Evolutionary conservation across 2,329 filamentous ascomycete genomes (phyloP).

Genomic region (Penicillium brevicompactum): DNA sequence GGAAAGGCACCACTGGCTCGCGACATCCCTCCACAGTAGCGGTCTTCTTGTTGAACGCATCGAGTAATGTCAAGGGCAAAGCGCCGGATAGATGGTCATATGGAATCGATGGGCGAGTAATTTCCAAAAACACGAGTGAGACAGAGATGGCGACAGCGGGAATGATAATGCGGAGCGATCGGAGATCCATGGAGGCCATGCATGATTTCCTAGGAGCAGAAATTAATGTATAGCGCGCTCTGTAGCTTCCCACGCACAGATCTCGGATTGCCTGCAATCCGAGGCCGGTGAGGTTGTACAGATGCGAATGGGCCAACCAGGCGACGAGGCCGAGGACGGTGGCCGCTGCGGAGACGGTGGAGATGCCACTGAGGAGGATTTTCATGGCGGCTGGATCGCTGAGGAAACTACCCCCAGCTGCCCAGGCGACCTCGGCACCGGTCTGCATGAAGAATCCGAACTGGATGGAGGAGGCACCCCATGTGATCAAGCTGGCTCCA

Average conservation of each 20-base stretch:
- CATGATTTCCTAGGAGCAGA: slow-evolving; percentile 20
- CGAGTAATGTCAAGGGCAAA: slow-evolving; percentile 38
- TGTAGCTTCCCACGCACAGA: slow-evolving; percentile 14
- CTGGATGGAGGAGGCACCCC: slow-evolving; percentile 36
- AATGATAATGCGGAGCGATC: slow-evolving; percentile 21
- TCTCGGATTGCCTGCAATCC: slow-evolving; percentile 25
- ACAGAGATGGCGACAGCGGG: slow-evolving; percentile 19
- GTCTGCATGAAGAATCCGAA: slow-evolving; percentile 45
- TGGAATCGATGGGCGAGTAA: slow-evolving; percentile 35
- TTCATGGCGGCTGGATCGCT: slow-evolving; percentile 41
- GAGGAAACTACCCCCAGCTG: slow-evolving; percentile 37
- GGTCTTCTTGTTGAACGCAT: slow-evolving; percentile 29
- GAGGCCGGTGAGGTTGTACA: slow-evolving; percentile 31
- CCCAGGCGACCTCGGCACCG: slow-evolving; percentile 44
- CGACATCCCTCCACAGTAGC: slow-evolving; percentile 25
- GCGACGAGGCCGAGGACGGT: slow-evolving; percentile 30
- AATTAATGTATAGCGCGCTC: slow-evolving; percentile 22
- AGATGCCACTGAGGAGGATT: slow-evolving; percentile 39
- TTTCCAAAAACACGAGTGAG: slow-evolving; percentile 32
- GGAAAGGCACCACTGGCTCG: slow-evolving; percentile 29
- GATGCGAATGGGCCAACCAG: slow-evolving; percentile 29
- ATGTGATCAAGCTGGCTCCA: slow-evolving; percentile 29
- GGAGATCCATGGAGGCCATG: slow-evolving; percentile 20
- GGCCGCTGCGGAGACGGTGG: slow-evolving; percentile 29
- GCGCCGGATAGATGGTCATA: slow-evolving; percentile 41